These are phyloP conservation scores for Trichoderma semiorbis DNA, from an alignment of 2,329 filamentous ascomycete genomes.

Conservation along the genomic window DNA sequence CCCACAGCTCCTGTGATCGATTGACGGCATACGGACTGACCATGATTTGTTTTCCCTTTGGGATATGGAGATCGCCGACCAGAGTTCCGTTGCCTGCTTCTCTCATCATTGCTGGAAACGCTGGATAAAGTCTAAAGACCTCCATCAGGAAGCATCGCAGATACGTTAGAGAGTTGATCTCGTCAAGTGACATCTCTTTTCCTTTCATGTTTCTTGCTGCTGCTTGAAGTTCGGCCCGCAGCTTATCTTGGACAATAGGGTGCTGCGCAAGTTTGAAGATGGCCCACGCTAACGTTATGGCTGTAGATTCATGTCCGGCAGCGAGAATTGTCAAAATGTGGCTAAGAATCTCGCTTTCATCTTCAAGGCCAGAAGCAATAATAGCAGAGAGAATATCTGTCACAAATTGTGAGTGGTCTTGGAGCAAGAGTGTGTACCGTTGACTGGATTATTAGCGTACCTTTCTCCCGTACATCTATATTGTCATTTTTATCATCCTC, in stretches of 20 bases:
- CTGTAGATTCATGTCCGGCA: conserved; percentile 9
- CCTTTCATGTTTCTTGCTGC: not conserved
- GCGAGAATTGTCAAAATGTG: conserved; percentile 1
- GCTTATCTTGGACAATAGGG: not conserved
- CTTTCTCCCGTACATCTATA: not conserved
- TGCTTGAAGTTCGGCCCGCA: not conserved
- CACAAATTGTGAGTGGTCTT: not conserved
- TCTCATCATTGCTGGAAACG: not conserved
- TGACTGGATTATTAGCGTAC: not conserved
- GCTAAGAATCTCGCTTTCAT: not conserved
- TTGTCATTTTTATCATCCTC: not conserved
- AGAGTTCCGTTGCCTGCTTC: not conserved
- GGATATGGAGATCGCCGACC: not conserved
- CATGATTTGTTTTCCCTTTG: not conserved
- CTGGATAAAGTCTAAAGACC: conserved; percentile 2
- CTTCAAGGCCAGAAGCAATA: not conserved
- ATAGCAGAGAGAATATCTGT: conserved; percentile 3
- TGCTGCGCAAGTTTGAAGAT: conserved; percentile 3
- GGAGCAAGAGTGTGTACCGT: too few relatives aligned
- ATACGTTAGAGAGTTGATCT: not conserved
- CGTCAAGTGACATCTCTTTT: not conserved
- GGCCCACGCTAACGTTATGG: not conserved
- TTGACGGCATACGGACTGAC: conserved; percentile 2
- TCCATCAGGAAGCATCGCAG: conserved; percentile 5
- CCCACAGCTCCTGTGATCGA: not conserved